phyloP scores from a whole-genome alignment of 495 filamentous ascomycete genomes.

The Penicillium macrosclerotiorum region DNA sequence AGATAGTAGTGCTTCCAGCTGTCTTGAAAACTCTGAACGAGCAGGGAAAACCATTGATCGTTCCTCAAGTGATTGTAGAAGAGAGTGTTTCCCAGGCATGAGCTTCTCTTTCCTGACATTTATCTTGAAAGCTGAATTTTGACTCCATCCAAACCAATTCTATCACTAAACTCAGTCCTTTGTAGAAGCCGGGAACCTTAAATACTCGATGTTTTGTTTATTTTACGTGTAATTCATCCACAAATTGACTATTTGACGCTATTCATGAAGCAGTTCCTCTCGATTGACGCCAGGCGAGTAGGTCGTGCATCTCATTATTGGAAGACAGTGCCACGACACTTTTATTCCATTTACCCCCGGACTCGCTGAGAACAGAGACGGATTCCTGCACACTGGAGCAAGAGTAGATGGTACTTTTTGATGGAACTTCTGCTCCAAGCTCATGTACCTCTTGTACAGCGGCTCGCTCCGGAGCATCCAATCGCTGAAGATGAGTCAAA shows the following conservation, averaged over 20 bases:
- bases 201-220: not conserved
- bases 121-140: too few species aligned
- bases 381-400: not conserved
- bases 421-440: not conserved
- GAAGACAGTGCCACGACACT: not conserved
- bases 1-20: slow-evolving; percentile 15
- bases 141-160: too few species aligned
- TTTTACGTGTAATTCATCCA: not conserved
- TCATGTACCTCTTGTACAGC: not conserved
- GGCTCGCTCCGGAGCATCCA: slow-evolving; percentile 2
- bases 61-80: slow-evolving; percentile 14
- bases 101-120: not conserved
- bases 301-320: slow-evolving; percentile 18
- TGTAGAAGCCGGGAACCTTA: not conserved
- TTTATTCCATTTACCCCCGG: not conserved
- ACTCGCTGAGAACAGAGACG: not conserved
- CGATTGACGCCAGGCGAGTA: slow-evolving; percentile 25
- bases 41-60: slow-evolving; percentile 11
- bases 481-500: slow-evolving; percentile 18
- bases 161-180: too few species aligned
- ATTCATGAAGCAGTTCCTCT: slow-evolving; percentile 5
- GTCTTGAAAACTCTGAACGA: slow-evolving; percentile 25
- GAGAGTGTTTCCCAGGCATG: slow-evolving; percentile 1
- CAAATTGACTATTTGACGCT: not conserved
- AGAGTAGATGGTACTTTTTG: not conserved